A percentile compares a stretch with the other conserved stretches of the same genome.
Evolutionary conservation across 495 filamentous ascomycete species (phyloP).

Genomic region (Staphylotrichum longicolle): DNA sequence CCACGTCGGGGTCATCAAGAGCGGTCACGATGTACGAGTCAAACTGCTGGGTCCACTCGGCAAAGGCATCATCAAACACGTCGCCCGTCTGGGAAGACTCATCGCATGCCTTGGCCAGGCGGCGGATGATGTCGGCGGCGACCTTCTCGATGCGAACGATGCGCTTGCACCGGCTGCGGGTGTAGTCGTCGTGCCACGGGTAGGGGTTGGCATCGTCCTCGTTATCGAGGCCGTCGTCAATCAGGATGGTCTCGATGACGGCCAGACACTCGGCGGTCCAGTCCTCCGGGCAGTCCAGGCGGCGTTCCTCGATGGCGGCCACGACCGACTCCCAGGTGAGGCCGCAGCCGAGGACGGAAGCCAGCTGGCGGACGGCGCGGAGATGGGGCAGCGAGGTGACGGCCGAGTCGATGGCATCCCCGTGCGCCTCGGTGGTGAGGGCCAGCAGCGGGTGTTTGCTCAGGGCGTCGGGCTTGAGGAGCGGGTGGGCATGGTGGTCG

Average conservation of each 20-base stretch:
- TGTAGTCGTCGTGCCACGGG: slow-evolving; percentile 69
- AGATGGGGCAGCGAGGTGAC: slow-evolving; percentile 63
- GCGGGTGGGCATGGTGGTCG: slow-evolving; percentile 82
- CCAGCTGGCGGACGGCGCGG: slow-evolving; percentile 67
- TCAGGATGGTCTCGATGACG: slow-evolving; percentile 71
- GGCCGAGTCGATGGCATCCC: slow-evolving; percentile 57
- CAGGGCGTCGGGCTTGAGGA: slow-evolving; percentile 40
- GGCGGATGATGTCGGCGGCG: slow-evolving; percentile 61
- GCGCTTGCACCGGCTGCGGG: slow-evolving; percentile 60
- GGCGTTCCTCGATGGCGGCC: slow-evolving; percentile 54
- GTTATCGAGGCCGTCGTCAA: slow-evolving; percentile 72
- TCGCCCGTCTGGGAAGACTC: slow-evolving; percentile 16
- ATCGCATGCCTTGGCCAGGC: slow-evolving; percentile 36
- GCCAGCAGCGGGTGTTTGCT: slow-evolving; percentile 58
- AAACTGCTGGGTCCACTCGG: slow-evolving; percentile 33
- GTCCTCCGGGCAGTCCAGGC: slow-evolving; percentile 53
- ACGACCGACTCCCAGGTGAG: slow-evolving; percentile 63
- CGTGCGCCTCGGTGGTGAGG: slow-evolving; percentile 73
- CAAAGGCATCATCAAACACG: slow-evolving; percentile 34
- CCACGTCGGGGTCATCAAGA: slow-evolving; percentile 64
- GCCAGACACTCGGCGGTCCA: slow-evolving; percentile 64
- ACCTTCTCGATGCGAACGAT: slow-evolving; percentile 84
- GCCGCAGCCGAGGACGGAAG: slow-evolving; percentile 58
- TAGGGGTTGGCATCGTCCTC: slow-evolving; percentile 58
- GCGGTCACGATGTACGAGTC: slow-evolving; percentile 48